Conservation (phyloP, 2,329 filamentous ascomycete genomes). For the Fusarium transvaalense region DNA sequence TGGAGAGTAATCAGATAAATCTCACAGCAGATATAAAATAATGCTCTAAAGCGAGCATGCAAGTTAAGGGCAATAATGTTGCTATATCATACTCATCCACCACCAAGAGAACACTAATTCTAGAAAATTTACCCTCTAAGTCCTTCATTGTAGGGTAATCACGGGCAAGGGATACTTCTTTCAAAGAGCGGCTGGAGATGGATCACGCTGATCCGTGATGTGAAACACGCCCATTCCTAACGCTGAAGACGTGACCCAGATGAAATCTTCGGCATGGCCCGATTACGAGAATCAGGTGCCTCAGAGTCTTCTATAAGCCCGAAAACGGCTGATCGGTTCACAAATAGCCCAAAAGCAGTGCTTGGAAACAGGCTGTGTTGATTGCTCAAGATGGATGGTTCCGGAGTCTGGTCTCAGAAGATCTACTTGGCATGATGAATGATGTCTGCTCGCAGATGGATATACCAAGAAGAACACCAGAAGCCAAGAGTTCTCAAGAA, state of each 20-base stretch:
- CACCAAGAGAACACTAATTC: neutral
- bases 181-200: neutral
- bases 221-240: slow-evolving; percentile 27
- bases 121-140: too few relatives aligned
- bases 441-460: slow-evolving; percentile 6
- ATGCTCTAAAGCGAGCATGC: neutral
- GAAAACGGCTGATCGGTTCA: slow-evolving; percentile 10
- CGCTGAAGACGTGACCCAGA: neutral
- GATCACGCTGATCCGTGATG: neutral
- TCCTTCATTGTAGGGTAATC: neutral
- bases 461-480: slow-evolving; percentile 4
- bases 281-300: slow-evolving; percentile 9
- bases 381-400: slow-evolving; percentile 12
- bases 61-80: neutral
- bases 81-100: too few relatives aligned
- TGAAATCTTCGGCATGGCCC: neutral
- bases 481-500: neutral
- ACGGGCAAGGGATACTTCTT: neutral
- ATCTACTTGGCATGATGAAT: neutral
- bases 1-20: neutral
- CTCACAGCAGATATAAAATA: neutral
- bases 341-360: slow-evolving; percentile 2
- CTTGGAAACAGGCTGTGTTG: neutral
- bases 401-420: slow-evolving; percentile 14
- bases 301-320: neutral